phyloP scores from a whole-genome alignment of 2,329 filamentous ascomycete species.

The Polytolypa hystricis region DNA sequence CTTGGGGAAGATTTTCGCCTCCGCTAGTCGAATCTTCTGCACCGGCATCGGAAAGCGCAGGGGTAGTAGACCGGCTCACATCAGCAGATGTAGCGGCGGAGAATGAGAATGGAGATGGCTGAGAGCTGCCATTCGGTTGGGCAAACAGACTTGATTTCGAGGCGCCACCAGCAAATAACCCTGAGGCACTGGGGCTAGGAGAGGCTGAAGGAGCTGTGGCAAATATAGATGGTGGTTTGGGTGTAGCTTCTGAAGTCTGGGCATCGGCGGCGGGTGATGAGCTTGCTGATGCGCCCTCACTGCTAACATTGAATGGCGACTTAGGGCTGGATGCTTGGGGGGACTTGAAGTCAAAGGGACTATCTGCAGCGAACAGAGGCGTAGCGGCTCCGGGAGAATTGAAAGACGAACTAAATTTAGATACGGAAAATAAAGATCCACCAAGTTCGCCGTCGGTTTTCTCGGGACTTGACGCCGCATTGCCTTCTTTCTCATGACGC shows the following conservation, averaged over 20 bases:
- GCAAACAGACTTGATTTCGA: constrained; percentile 10
- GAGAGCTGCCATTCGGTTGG: constrained; percentile 14
- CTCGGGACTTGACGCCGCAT: not conserved
- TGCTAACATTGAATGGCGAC: constrained; percentile 10
- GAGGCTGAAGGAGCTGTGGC: too few relatives aligned
- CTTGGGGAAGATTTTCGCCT: constrained; percentile 52
- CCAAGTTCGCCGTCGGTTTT: constrained; percentile 11
- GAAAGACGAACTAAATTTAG: constrained; percentile 19
- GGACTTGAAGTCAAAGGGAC: constrained; percentile 5
- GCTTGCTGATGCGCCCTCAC: too few relatives aligned
- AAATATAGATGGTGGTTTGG: not conserved
- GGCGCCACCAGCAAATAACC: constrained; percentile 13
- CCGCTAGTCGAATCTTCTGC: constrained; percentile 38
- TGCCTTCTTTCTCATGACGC: constrained; percentile 11
- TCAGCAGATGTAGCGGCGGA: constrained; percentile 26
- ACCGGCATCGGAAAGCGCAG: constrained; percentile 34
- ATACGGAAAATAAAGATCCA: constrained; percentile 16
- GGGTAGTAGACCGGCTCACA: constrained; percentile 36
- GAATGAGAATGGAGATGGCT: constrained; percentile 14
- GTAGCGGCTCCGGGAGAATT: constrained; percentile 16
- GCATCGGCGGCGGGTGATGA: too few relatives aligned
- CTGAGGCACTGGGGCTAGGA: constrained; percentile 12
- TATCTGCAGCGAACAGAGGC: constrained; percentile 14
- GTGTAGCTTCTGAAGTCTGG: not conserved
- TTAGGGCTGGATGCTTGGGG: constrained; percentile 15